phyloP scores from a whole-genome alignment of 2,329 filamentous ascomycete species.

The Reticulascus tulasneorum region DNA sequence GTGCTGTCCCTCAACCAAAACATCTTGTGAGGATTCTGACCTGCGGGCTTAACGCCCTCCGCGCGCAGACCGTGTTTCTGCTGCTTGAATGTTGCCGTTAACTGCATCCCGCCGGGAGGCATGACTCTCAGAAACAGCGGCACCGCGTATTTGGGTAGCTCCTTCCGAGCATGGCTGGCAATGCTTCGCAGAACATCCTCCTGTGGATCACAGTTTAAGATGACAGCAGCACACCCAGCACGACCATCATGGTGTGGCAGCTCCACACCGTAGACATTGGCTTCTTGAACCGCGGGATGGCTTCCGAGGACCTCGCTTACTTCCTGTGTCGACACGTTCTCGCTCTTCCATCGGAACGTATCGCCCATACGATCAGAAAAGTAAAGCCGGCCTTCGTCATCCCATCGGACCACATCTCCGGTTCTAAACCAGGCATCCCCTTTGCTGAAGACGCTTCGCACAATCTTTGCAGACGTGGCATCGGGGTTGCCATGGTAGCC shows the following conservation, averaged over 20 bases:
- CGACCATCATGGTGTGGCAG: constrained; percentile 79
- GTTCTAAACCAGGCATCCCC: constrained; percentile 82
- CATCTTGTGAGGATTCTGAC: constrained; percentile 44
- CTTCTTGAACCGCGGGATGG: constrained; percentile 66
- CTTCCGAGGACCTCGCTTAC: constrained; percentile 71
- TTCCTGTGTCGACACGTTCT: constrained; percentile 79
- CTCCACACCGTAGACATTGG: constrained; percentile 81
- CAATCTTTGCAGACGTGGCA: constrained; percentile 69
- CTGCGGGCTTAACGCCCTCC: constrained; percentile 67
- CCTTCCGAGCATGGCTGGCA: constrained; percentile 51
- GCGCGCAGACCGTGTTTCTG: constrained; percentile 71
- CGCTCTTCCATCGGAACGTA: constrained; percentile 77
- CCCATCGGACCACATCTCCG: constrained; percentile 75
- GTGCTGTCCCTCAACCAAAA: constrained; percentile 63
- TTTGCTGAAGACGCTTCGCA: constrained; percentile 67
- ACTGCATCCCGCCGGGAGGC: constrained; percentile 51
- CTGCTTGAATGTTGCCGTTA: constrained; percentile 86
- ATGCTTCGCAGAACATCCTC: constrained; percentile 52
- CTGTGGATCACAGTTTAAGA: constrained; percentile 44
- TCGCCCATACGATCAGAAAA: constrained; percentile 81
- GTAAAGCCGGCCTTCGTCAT: constrained; percentile 66
- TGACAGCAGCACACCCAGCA: constrained; percentile 74
- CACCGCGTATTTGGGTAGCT: constrained; percentile 69
- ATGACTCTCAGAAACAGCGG: constrained; percentile 74
- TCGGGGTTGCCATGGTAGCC: constrained; percentile 75